Evolutionary conservation across 2,329 filamentous ascomycete genomes (phyloP).

Genomic region (Sporothrix pallida): DNA sequence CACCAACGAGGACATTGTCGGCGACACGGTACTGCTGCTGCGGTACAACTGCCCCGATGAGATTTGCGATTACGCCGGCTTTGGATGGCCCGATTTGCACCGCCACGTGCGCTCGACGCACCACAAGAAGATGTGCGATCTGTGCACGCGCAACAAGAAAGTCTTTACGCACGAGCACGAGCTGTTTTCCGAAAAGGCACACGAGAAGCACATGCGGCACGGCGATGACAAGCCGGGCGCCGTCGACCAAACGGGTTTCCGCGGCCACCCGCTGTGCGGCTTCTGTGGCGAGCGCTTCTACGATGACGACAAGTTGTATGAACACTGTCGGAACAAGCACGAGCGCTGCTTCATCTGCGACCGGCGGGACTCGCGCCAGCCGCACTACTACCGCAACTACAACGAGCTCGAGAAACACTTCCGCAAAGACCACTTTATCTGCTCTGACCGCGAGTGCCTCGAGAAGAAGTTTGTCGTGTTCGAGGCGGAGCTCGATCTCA

Average conservation of each 20-base stretch:
- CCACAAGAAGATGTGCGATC: slow-evolving; percentile 86
- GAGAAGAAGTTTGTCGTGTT: slow-evolving; percentile 99
- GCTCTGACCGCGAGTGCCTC: slow-evolving; percentile 81
- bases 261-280: slow-evolving; percentile 89
- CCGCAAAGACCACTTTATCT: slow-evolving; percentile 83
- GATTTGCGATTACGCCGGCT: slow-evolving; percentile 79
- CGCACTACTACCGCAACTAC: slow-evolving; percentile 92
- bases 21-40: slow-evolving; percentile 85
- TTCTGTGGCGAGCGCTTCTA: slow-evolving; percentile 95
- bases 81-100: slow-evolving; percentile 64
- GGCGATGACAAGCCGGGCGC: slow-evolving; percentile 92
- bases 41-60: slow-evolving; percentile 93
- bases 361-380: slow-evolving; percentile 68
- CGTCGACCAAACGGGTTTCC: slow-evolving; percentile 92
- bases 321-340: slow-evolving; percentile 91
- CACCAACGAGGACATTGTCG: slow-evolving; percentile 84
- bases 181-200: slow-evolving; percentile 79
- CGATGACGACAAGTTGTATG: slow-evolving; percentile 91
- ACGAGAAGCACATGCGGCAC: slow-evolving; percentile 85
- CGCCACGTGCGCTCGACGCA: slow-evolving; percentile 84
- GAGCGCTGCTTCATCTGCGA: slow-evolving; percentile 97
- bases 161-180: slow-evolving; percentile 98
- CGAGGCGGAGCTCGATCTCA: slow-evolving; percentile 90
- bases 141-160: slow-evolving; percentile 93
- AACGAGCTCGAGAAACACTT: slow-evolving; percentile 87